Percentiles rank a stretch among this genome's conserved stretches.
Evolutionary conservation across 257 asterid genomes (phyloP).

Genomic region (Solanum peruvianum): DNA sequence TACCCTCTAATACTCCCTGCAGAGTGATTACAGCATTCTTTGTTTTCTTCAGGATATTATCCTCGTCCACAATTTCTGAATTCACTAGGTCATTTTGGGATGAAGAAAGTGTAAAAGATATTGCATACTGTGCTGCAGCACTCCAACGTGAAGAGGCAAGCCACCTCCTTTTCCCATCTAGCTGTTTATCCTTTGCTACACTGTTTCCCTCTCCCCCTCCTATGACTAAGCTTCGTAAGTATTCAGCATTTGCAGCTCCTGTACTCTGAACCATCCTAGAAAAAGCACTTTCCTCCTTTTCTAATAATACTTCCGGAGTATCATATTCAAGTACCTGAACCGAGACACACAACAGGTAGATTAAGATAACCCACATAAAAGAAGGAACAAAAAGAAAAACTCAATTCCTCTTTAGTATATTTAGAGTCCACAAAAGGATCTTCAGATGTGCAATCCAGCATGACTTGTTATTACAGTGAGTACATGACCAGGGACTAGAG

Average conservation of each 20-base stretch:
- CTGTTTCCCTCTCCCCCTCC: conserved; percentile 22
- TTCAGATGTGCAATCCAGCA: neutral
- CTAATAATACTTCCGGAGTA: conserved; percentile 60
- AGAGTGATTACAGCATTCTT: conserved; percentile 85
- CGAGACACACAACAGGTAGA: neutral
- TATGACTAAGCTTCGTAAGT: conserved; percentile 65
- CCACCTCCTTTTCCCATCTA: conserved; percentile 79
- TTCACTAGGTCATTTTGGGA: conserved; percentile 76
- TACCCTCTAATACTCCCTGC: conserved; percentile 85
- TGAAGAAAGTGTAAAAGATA: conserved; percentile 74
- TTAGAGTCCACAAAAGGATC: neutral
- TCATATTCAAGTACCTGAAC: conserved; percentile 74
- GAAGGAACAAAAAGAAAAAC: neutral
- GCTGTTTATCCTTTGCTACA: conserved; percentile 22
- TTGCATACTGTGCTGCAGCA: conserved; percentile 87
- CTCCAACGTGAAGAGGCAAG: conserved; percentile 93
- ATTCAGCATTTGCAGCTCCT: conserved; percentile 86
- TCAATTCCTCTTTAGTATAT: neutral
- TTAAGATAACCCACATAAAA: neutral
- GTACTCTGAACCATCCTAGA: conserved; percentile 97
- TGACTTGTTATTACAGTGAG: neutral
- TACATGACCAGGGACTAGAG: neutral
- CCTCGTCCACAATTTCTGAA: conserved; percentile 45
- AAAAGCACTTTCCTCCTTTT: conserved; percentile 64
- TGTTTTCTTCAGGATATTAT: conserved; percentile 60